A percentile compares a stretch with the other conserved stretches of the same genome.
Conservation (phyloP, 2,329 filamentous ascomycete genomes). For the Exophiala oligosperma region DNA sequence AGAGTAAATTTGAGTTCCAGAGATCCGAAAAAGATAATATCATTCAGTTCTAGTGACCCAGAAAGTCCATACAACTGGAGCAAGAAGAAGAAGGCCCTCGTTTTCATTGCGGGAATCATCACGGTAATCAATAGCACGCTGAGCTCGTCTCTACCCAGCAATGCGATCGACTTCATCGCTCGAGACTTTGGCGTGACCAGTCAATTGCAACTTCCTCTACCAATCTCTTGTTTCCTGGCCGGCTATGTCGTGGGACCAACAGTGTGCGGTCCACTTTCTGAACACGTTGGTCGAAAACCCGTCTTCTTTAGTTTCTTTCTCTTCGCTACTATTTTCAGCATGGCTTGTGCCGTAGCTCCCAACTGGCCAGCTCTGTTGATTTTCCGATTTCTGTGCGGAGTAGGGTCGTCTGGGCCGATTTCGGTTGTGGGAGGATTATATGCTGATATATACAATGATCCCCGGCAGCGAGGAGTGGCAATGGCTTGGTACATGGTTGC, state of each 20-base stretch:
- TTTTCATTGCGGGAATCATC: conserved; percentile 39
- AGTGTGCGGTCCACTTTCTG: conserved; percentile 45
- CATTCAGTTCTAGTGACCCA: conserved; percentile 24
- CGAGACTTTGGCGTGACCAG: conserved; percentile 32
- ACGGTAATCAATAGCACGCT: conserved; percentile 42
- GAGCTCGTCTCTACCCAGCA: conserved; percentile 40
- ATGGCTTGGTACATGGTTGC: conserved; percentile 47
- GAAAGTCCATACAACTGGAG: conserved; percentile 33
- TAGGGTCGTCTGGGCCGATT: conserved; percentile 42
- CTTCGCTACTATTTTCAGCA: conserved; percentile 41
- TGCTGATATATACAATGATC: conserved; percentile 47
- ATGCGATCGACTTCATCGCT: conserved; percentile 39
- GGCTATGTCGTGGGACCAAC: conserved; percentile 45
- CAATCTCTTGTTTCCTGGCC: conserved; percentile 42
- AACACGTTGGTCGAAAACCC: conserved; percentile 40
- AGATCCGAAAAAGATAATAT: conserved; percentile 24
- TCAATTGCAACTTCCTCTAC: conserved; percentile 37
- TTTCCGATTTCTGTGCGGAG: conserved; percentile 46
- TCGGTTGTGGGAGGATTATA: conserved; percentile 48
- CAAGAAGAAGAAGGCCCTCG: conserved; percentile 35
- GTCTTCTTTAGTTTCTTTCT: conserved; percentile 53
- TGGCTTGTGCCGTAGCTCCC: conserved; percentile 45
- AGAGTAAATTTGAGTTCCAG: not conserved
- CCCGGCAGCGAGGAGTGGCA: conserved; percentile 38
- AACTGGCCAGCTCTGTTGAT: conserved; percentile 42